phyloP scores from a whole-genome alignment of 2,329 filamentous ascomycete genomes.

The Arthroderma sp. region DNA sequence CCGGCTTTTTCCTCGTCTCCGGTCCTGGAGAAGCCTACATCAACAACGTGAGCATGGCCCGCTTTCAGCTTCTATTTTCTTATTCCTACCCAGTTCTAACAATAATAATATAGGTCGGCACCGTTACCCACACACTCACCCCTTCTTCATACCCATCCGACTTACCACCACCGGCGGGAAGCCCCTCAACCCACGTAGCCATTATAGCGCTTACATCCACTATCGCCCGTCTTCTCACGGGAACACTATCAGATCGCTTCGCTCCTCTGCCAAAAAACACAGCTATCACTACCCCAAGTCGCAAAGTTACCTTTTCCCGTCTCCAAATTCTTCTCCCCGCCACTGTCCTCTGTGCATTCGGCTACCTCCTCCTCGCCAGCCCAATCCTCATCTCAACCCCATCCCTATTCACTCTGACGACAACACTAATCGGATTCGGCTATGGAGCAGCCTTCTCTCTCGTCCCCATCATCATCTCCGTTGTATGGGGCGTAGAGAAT shows the following conservation, averaged over 20 bases:
- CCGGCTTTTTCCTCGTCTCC: constrained; percentile 83
- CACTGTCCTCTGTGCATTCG: constrained; percentile 58
- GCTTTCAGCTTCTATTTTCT: not conserved
- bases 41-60: constrained; percentile 53
- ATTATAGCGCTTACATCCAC: constrained; percentile 87
- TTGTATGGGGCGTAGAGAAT: constrained; percentile 97
- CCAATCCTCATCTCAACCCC: constrained; percentile 67
- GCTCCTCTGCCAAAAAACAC: constrained; percentile 47
- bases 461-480: constrained; percentile 82
- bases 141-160: constrained; percentile 43
- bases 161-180: constrained; percentile 43
- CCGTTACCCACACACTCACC: constrained; percentile 76
- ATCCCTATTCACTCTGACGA: constrained; percentile 74
- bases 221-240: constrained; percentile 75
- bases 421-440: constrained; percentile 70
- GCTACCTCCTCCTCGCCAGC: constrained; percentile 64
- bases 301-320: constrained; percentile 54
- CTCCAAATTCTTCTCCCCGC: constrained; percentile 67
- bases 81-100: constrained; percentile 1
- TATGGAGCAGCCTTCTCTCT: constrained; percentile 88
- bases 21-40: constrained; percentile 96
- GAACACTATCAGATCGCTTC: constrained; percentile 75
- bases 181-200: constrained; percentile 69
- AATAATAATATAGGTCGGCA: constrained; percentile 48
- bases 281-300: constrained; percentile 18